Evolutionary conservation across 345 rosid genomes (phyloP).

Genomic region (Combretum micranthum): DNA sequence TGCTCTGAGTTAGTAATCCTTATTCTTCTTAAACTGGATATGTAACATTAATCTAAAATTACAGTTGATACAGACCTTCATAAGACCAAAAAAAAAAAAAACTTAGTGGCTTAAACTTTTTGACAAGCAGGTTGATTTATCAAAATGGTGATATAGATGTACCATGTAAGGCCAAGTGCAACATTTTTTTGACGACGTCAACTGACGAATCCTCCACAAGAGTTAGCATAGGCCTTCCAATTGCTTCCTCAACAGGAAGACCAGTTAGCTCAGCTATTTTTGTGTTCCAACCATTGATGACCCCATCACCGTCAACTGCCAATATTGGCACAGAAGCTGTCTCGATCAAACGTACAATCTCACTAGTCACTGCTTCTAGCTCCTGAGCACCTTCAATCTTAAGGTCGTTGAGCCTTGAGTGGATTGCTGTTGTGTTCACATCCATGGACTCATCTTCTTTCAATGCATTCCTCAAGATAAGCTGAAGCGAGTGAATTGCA

Average conservation of each 20-base stretch:
- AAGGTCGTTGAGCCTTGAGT: conserved; percentile 64
- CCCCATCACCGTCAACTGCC: conserved; percentile 86
- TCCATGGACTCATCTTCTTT: conserved; percentile 49
- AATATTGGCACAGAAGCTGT: conserved; percentile 87
- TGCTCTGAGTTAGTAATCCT: too few species aligned
- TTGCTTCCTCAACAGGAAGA: conserved; percentile 74
- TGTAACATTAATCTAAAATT: too few species aligned
- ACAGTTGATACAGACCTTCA: too few species aligned
- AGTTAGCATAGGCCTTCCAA: conserved; percentile 74
- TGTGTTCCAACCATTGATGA: conserved; percentile 89
- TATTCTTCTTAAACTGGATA: too few species aligned
- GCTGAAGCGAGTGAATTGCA: conserved; percentile 95
- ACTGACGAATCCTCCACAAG: conserved; percentile 81
- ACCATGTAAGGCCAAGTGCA: conserved; percentile 78
- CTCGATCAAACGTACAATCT: conserved; percentile 93
- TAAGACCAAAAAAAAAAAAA: too few species aligned
- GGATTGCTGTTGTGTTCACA: conserved; percentile 35
- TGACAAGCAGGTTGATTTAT: not conserved
- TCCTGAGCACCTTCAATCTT: conserved; percentile 78
- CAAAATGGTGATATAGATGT: conserved; percentile 15
- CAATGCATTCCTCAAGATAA: conserved; percentile 74
- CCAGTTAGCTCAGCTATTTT: conserved; percentile 85
- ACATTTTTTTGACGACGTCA: conserved; percentile 53
- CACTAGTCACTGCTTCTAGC: conserved; percentile 90
- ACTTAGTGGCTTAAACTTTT: too few species aligned